Conservation (phyloP, 78 protist genomes). For the Dictyostelium citrinum region DNA sequence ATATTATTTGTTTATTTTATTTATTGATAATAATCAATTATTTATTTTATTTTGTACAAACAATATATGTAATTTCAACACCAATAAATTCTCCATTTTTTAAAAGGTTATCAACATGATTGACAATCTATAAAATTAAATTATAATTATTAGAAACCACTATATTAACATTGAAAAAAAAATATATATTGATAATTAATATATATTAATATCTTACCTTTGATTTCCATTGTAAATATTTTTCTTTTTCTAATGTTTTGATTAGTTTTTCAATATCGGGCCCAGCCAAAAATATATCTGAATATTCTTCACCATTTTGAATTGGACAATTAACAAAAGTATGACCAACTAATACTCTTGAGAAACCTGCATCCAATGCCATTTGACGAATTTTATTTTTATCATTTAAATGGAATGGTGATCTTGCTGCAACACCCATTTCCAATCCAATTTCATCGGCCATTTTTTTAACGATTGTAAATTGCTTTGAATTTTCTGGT, state of each 20-base stretch:
- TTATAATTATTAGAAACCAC: no score
- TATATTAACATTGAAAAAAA: background rate
- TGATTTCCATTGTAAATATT: background rate
- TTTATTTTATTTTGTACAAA: slow-evolving; percentile 63
- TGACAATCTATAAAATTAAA: background rate
- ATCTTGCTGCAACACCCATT: background rate
- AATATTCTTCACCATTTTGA: slow-evolving; percentile 15
- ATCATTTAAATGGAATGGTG: slow-evolving; percentile 56
- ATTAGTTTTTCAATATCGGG: background rate
- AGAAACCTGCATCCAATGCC: slow-evolving; percentile 65
- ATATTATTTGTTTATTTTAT: no score
- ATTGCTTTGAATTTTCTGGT: slow-evolving; percentile 33
- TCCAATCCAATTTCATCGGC: background rate
- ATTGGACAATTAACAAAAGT: slow-evolving; percentile 3
- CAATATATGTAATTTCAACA: slow-evolving; percentile 15
- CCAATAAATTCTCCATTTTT: slow-evolving; percentile 26
- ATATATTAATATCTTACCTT: background rate
- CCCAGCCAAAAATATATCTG: background rate
- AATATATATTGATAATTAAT: background rate
- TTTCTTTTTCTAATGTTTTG: background rate
- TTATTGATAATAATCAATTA: no score
- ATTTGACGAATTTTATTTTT: background rate
- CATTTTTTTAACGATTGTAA: slow-evolving; percentile 9
- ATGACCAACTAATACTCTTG: background rate
- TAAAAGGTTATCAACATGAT: slow-evolving; percentile 33